A percentile compares a stretch with the other conserved stretches of the same genome.
These are phyloP conservation scores for Dissophora globulifera DNA, from an alignment of 192 early-diverging fungal genomes.

Conservation along the genomic window DNA sequence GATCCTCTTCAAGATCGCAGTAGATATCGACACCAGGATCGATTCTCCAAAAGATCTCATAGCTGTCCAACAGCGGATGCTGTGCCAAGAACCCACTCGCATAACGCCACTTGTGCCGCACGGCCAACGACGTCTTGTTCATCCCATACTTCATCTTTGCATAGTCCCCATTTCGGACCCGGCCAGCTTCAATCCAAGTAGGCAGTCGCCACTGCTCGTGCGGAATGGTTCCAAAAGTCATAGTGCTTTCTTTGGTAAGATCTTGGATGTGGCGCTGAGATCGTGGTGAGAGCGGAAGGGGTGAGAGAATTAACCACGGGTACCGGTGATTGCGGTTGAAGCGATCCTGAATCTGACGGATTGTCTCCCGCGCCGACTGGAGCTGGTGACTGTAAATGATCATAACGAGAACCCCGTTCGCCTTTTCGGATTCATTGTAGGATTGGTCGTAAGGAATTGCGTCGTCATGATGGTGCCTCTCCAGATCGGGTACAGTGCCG, in stretches of 20 bases:
- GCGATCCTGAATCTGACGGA: slow-evolving; percentile 70
- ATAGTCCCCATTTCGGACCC: slow-evolving; percentile 17
- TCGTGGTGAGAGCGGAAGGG: slow-evolving; percentile 65
- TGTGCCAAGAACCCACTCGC: slow-evolving; percentile 61
- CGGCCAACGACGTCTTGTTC: slow-evolving; percentile 12
- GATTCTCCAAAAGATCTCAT: slow-evolving; percentile 70
- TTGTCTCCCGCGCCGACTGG: slow-evolving; percentile 54
- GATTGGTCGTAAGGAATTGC: no score
- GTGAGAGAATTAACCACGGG: slow-evolving; percentile 79
- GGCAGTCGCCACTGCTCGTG: slow-evolving; percentile 64
- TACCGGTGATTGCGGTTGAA: slow-evolving; percentile 74
- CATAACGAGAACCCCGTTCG: slow-evolving; percentile 60
- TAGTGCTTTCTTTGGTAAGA: slow-evolving; percentile 52
- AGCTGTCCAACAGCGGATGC: slow-evolving; percentile 58
- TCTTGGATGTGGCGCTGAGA: slow-evolving; percentile 58
- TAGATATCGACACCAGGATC: slow-evolving; percentile 69
- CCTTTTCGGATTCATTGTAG: slow-evolving; percentile 22
- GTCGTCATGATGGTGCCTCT: no score
- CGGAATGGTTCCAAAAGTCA: slow-evolving; percentile 63
- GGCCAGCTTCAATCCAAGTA: slow-evolving; percentile 54
- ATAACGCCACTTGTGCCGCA: slow-evolving; percentile 20
- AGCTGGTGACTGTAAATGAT: slow-evolving; percentile 64
- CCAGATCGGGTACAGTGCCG: no score
- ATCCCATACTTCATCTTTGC: slow-evolving; percentile 9
- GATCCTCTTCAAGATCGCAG: slow-evolving; percentile 68